Evolutionary conservation across 2,329 filamentous ascomycete species (phyloP).

Genomic region (Trichoderma sp.): DNA sequence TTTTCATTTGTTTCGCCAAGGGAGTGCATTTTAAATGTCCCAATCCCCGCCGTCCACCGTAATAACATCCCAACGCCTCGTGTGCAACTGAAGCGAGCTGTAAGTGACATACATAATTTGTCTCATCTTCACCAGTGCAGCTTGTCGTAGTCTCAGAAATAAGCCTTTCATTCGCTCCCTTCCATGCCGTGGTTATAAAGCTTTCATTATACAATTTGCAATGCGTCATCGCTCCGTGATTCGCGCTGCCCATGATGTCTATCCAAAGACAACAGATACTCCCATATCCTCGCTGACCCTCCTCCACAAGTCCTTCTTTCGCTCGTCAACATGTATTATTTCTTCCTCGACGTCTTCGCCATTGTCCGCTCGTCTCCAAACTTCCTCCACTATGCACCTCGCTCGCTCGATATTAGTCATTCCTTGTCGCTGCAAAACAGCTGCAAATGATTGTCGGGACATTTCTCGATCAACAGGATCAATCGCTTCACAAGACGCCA

Average conservation of each 20-base stretch:
- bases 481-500: conserved; percentile 61
- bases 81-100: background rate
- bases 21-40: background rate
- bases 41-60: background rate
- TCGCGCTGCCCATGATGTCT: conserved; percentile 27
- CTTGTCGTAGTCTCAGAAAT: background rate
- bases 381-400: conserved; percentile 62
- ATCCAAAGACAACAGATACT: conserved; percentile 62
- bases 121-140: background rate
- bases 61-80: background rate
- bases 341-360: conserved; percentile 27
- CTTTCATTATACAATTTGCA: background rate
- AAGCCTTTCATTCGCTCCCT: background rate
- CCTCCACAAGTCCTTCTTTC: conserved; percentile 52
- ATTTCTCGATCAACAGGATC: conserved; percentile 51
- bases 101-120: background rate
- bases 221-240: background rate
- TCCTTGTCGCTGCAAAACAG: conserved; percentile 59
- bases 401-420: conserved; percentile 66
- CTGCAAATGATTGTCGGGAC: conserved; percentile 54
- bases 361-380: conserved; percentile 58
- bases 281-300: conserved; percentile 60
- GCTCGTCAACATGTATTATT: conserved; percentile 28
- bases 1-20: background rate
- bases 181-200: background rate